Evolutionary conservation across 2,329 filamentous ascomycete genomes (phyloP).

Genomic region (Davidsoniella australis): DNA sequence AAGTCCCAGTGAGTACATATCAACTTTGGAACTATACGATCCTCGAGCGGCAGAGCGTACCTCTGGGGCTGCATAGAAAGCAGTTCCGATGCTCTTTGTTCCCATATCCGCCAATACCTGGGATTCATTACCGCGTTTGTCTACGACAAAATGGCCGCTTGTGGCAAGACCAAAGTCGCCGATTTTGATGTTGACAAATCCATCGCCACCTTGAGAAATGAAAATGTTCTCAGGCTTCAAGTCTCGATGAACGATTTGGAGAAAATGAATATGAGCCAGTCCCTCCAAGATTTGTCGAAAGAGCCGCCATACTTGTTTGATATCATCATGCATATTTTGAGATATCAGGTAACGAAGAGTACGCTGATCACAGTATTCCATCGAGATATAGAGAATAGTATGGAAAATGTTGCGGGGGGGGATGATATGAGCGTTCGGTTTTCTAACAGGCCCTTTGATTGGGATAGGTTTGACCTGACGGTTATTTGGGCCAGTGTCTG

Average conservation of each 20-base stretch:
- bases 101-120: conserved; percentile 34
- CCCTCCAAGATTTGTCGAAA: conserved; percentile 87
- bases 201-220: conserved; percentile 51
- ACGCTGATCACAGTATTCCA: conserved; percentile 96
- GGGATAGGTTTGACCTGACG: conserved; percentile 1
- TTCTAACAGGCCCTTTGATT: not conserved
- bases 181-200: conserved; percentile 78
- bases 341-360: conserved; percentile 80
- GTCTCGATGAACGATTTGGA: conserved; percentile 89
- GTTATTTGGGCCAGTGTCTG: not conserved
- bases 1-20: conserved; percentile 95
- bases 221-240: conserved; percentile 97
- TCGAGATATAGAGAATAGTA: conserved; percentile 86
- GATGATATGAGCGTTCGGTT: conserved; percentile 14
- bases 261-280: conserved; percentile 70
- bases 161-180: conserved; percentile 94
- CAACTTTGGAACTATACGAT: conserved; percentile 82
- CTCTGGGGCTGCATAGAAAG: conserved; percentile 86
- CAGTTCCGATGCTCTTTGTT: conserved; percentile 57
- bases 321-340: conserved; percentile 54
- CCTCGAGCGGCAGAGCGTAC: conserved; percentile 58
- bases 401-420: conserved; percentile 33
- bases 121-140: conserved; percentile 26
- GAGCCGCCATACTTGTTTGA: conserved; percentile 70
- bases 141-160: conserved; percentile 57